These are phyloP conservation scores for Hymenoscyphus fraxineus DNA, from an alignment of 2,329 filamentous ascomycete genomes.

Conservation along the genomic window DNA sequence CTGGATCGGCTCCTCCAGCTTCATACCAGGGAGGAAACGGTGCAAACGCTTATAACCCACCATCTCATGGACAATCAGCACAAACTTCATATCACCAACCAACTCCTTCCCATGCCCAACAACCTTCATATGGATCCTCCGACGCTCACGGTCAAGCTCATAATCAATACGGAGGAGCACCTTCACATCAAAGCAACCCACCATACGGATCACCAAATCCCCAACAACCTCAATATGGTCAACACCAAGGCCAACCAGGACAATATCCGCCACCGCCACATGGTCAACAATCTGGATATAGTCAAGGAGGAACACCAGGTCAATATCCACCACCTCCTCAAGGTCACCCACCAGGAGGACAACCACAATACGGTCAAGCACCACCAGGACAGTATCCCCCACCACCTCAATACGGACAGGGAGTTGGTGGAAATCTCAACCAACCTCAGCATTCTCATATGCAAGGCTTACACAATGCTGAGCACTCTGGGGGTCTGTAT, in stretches of 20 bases:
- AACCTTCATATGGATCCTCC: constrained; percentile 14
- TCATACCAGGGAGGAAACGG: constrained; percentile 48
- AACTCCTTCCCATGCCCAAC: constrained; percentile 12
- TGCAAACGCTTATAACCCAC: constrained; percentile 20
- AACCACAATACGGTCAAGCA: constrained; percentile 5
- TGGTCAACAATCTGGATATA: constrained; percentile 17
- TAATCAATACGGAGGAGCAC: constrained; percentile 7
- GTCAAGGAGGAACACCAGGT: constrained; percentile 8
- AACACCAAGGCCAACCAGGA: neutral
- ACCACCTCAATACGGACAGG: constrained; percentile 13
- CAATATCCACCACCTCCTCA: constrained; percentile 16
- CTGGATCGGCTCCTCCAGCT: constrained; percentile 58
- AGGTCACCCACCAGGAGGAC: constrained; percentile 16
- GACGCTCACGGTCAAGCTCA: constrained; percentile 7
- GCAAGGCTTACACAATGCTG: constrained; percentile 25
- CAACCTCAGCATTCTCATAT: constrained; percentile 27
- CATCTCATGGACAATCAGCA: constrained; percentile 12
- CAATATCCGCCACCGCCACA: constrained; percentile 13
- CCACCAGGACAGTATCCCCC: constrained; percentile 19
- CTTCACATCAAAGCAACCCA: constrained; percentile 6
- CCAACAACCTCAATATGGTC: constrained; percentile 13
- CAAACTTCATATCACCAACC: constrained; percentile 12
- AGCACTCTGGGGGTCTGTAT: constrained; percentile 28
- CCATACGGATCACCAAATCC: constrained; percentile 8
- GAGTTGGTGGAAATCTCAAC: constrained; percentile 19